Percentiles rank a stretch among this genome's conserved stretches.
These are phyloP conservation scores for Erythrophleum fordii DNA, from an alignment of 306 rosid species.

Conservation along the genomic window DNA sequence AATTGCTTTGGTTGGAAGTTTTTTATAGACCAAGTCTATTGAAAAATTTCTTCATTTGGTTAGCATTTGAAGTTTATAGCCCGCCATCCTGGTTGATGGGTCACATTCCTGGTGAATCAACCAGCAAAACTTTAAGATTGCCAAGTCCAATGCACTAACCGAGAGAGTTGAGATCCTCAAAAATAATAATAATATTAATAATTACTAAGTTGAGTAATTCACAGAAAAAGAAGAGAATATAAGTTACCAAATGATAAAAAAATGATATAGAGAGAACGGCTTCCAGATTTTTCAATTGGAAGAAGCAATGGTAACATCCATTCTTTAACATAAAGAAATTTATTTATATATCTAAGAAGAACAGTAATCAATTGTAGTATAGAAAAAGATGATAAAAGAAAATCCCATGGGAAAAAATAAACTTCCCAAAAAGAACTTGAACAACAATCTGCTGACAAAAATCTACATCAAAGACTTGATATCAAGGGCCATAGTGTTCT, in stretches of 20 bases:
- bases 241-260: constrained; percentile 2
- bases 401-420: not conserved
- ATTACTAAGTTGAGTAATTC: not conserved
- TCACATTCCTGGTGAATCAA: constrained; percentile 19
- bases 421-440: not conserved
- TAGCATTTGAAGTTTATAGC: not conserved
- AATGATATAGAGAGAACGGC: not conserved
- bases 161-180: constrained; percentile 28
- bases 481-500: not conserved
- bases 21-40: not conserved
- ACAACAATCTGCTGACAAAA: not conserved
- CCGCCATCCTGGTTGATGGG: not conserved
- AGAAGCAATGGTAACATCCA: constrained; percentile 19
- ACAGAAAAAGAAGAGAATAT: not conserved
- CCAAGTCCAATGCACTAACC: not conserved
- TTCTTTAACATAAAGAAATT: not conserved
- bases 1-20: not conserved
- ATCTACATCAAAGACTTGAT: not conserved
- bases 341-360: not conserved
- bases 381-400: not conserved
- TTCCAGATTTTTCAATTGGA: constrained; percentile 5
- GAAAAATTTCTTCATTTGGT: not conserved
- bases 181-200: not conserved
- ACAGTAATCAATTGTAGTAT: not conserved
- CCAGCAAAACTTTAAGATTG: not conserved